These are phyloP conservation scores for Calonectria honghensis DNA, from an alignment of 2,329 filamentous ascomycete genomes.

Conservation along the genomic window DNA sequence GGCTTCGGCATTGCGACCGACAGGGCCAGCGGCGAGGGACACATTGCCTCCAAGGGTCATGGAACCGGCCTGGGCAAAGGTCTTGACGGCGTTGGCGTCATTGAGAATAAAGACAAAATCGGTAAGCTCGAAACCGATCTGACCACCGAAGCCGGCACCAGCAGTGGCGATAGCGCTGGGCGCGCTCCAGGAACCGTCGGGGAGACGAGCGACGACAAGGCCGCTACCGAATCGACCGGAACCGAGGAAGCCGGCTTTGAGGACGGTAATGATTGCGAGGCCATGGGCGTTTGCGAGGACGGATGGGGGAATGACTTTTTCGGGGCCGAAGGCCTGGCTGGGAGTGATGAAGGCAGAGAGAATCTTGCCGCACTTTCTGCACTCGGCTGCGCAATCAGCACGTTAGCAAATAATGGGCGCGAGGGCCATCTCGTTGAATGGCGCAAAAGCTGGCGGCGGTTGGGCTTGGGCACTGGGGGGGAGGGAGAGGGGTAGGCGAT, in stretches of 20 bases:
- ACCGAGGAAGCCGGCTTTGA: conserved; percentile 91
- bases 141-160: conserved; percentile 88
- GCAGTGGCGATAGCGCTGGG: conserved; percentile 88
- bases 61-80: conserved; percentile 93
- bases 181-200: conserved; percentile 87
- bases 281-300: conserved; percentile 95
- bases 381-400: conserved; percentile 81
- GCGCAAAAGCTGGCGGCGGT: conserved; percentile 27
- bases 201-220: conserved; percentile 85
- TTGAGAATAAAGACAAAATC: conserved; percentile 99
- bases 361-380: conserved; percentile 97
- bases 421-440: conserved; percentile 29
- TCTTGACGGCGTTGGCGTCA: conserved; percentile 90
- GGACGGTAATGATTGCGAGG: conserved; percentile 88
- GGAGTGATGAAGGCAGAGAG: conserved; percentile 96
- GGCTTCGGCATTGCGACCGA: conserved; percentile 96
- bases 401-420: conserved; percentile 41
- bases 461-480: conserved; percentile 10
- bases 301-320: conserved; percentile 96
- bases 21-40: conserved; percentile 93
- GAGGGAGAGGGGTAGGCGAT: conserved; percentile 44
- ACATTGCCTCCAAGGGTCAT: conserved; percentile 97
- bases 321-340: conserved; percentile 92
- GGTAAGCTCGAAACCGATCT: conserved; percentile 91
- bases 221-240: conserved; percentile 88